These are phyloP conservation scores for Monascus purpureus DNA, from an alignment of 495 filamentous ascomycete genomes.

Conservation along the genomic window DNA sequence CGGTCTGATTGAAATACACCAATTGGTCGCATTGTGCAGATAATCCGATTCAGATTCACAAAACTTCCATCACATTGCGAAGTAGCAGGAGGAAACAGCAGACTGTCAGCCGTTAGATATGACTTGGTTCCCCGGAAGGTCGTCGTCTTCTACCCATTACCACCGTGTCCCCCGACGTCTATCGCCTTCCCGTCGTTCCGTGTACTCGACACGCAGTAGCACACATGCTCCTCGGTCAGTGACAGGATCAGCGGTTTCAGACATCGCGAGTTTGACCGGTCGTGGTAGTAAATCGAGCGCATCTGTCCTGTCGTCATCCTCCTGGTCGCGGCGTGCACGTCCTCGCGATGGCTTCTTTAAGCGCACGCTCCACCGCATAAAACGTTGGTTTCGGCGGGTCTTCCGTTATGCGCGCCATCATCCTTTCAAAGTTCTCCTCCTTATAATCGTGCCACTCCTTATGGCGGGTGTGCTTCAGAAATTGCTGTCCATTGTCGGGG, in stretches of 20 bases:
- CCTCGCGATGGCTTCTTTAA: conserved; percentile 64
- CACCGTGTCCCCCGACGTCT: conserved; percentile 17
- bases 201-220: conserved; percentile 20
- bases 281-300: conserved; percentile 26
- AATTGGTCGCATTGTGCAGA: too few species aligned
- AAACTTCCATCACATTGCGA: too few species aligned
- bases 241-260: neutral
- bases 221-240: neutral
- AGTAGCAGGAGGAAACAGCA: too few species aligned
- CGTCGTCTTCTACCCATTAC: conserved; percentile 11
- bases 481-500: conserved; percentile 58
- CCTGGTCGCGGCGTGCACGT: conserved; percentile 41
- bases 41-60: too few species aligned
- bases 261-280: conserved; percentile 8
- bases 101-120: too few species aligned
- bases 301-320: conserved; percentile 40
- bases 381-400: conserved; percentile 59
- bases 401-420: conserved; percentile 61
- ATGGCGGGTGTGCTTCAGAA: conserved; percentile 65
- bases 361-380: conserved; percentile 54
- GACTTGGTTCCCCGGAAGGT: conserved; percentile 36
- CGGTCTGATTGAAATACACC: too few species aligned
- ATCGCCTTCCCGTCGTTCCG: conserved; percentile 24
- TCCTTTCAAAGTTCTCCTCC: conserved; percentile 70
- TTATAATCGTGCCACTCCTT: conserved; percentile 72